These are phyloP conservation scores for Microbotryum saponariae DNA, from an alignment of 1,284 basidiomycete species.

Conservation along the genomic window DNA sequence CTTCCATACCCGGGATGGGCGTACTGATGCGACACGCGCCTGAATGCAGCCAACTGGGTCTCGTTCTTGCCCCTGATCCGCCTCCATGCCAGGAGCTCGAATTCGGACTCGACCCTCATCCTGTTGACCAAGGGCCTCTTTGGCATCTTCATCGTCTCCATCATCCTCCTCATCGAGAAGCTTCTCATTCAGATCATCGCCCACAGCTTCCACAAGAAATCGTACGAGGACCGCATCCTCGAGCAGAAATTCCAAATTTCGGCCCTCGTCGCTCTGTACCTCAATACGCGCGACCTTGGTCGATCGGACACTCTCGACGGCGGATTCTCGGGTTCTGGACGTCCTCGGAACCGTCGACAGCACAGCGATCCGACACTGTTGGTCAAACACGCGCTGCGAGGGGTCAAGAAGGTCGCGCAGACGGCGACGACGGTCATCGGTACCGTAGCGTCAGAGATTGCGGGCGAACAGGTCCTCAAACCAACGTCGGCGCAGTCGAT, in stretches of 20 bases:
- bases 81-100: not conserved
- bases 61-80: conserved; percentile 29
- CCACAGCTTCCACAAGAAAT: conserved; percentile 74
- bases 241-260: conserved; percentile 74
- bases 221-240: conserved; percentile 67
- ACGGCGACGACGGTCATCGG: conserved; percentile 40
- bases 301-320: conserved; percentile 58
- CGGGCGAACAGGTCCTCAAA: conserved; percentile 64
- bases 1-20: too few species aligned
- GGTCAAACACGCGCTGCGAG: conserved; percentile 64
- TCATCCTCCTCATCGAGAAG: conserved; percentile 72
- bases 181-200: conserved; percentile 74
- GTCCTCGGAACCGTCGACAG: conserved; percentile 40
- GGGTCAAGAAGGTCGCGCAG: conserved; percentile 55
- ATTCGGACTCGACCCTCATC: conserved; percentile 42
- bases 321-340: conserved; percentile 39
- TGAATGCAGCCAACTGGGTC: conserved; percentile 11
- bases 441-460: conserved; percentile 47
- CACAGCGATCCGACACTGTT: conserved; percentile 54
- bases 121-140: conserved; percentile 63
- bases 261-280: conserved; percentile 67
- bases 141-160: conserved; percentile 62
- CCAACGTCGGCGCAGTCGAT: conserved; percentile 78
- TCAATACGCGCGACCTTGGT: conserved; percentile 50
- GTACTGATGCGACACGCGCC: too few species aligned